These are phyloP conservation scores for Sugiyamaella castrensis DNA, from an alignment of 1,139 yeast genomes.

Conservation along the genomic window DNA sequence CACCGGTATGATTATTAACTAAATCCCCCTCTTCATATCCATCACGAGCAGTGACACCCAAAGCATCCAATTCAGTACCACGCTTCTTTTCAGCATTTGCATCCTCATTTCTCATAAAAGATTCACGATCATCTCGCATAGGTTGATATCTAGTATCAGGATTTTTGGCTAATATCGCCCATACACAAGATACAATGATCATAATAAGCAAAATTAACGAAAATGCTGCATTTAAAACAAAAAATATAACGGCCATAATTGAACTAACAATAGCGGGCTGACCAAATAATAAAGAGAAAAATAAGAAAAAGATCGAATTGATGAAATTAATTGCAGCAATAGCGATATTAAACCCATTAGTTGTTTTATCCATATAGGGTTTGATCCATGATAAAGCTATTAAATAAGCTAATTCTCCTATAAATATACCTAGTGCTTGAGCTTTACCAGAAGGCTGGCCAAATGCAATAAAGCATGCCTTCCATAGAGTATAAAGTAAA, in stretches of 20 bases:
- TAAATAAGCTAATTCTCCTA: slow-evolving; percentile 68
- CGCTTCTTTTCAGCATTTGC: slow-evolving; percentile 27
- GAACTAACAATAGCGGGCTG: slow-evolving; percentile 88
- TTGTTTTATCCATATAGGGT: slow-evolving; percentile 93
- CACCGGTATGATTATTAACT: not conserved
- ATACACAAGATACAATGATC: slow-evolving; percentile 80
- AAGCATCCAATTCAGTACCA: slow-evolving; percentile 74
- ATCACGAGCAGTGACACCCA: slow-evolving; percentile 83
- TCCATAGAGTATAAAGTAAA: slow-evolving; percentile 62
- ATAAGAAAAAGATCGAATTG: slow-evolving; percentile 81
- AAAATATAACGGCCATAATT: slow-evolving; percentile 89
- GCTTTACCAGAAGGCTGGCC: slow-evolving; percentile 76
- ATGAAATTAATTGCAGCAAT: slow-evolving; percentile 75
- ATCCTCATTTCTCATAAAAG: slow-evolving; percentile 66
- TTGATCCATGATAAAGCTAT: slow-evolving; percentile 62
- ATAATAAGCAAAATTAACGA: slow-evolving; percentile 78
- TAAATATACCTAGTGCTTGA: slow-evolving; percentile 75
- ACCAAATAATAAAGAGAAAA: slow-evolving; percentile 79
- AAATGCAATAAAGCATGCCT: slow-evolving; percentile 83
- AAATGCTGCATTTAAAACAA: slow-evolving; percentile 83
- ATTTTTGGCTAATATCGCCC: slow-evolving; percentile 81
- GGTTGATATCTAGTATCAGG: slow-evolving; percentile 97
- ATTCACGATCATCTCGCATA: slow-evolving; percentile 93
- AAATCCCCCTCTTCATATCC: slow-evolving; percentile 26
- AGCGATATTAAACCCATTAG: slow-evolving; percentile 85